These are phyloP conservation scores for Trifolium fragiferum DNA, from an alignment of 306 rosid species.

Conservation along the genomic window DNA sequence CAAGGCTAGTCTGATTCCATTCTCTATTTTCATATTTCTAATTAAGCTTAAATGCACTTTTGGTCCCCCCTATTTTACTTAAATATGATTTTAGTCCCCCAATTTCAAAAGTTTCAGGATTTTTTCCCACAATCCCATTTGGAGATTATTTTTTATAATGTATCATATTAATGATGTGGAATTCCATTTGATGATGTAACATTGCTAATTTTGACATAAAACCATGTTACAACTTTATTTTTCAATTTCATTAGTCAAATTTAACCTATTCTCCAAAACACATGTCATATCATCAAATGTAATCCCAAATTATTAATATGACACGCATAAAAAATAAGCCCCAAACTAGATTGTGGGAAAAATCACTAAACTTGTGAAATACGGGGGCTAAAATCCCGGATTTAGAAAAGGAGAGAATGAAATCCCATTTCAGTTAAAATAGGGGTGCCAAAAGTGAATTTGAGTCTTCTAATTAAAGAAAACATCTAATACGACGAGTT, in stretches of 20 bases:
- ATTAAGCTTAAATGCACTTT: background rate
- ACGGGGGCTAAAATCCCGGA: background rate
- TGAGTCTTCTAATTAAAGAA: no score
- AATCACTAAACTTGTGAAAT: background rate
- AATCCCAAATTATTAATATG: background rate
- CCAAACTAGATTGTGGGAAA: background rate
- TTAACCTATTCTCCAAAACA: background rate
- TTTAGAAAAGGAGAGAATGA: no score
- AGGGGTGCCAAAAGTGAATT: no score
- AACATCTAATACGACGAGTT: no score
- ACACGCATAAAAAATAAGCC: background rate
- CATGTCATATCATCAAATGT: background rate
- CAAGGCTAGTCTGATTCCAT: background rate
- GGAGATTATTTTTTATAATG: background rate
- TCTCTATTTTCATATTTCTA: slow-evolving; percentile 2
- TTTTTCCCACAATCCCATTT: background rate
- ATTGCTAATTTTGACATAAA: background rate
- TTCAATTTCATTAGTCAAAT: background rate
- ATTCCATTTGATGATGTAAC: background rate
- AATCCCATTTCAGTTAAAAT: no score
- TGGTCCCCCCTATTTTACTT: background rate
- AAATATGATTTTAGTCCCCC: background rate
- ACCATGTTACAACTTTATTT: background rate
- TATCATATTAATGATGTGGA: background rate
- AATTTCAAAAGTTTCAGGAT: no score